Evolutionary conservation across 2,329 filamentous ascomycete species (phyloP).

Genomic region (Neofusicoccum sp.): DNA sequence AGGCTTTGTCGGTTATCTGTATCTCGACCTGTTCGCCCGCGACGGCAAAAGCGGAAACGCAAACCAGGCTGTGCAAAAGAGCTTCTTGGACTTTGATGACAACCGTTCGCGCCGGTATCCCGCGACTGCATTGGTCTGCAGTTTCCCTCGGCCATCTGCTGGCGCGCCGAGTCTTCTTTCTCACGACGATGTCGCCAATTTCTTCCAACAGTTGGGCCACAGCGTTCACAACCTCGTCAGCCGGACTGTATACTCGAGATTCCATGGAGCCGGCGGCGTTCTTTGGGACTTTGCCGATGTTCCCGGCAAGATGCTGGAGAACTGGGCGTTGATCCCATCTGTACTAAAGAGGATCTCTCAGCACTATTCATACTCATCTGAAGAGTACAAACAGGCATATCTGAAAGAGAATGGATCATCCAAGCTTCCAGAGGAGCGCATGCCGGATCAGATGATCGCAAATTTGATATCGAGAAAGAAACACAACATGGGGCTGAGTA

Average conservation of each 20-base stretch:
- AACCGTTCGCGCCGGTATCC: conserved; percentile 75
- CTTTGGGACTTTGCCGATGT: conserved; percentile 56
- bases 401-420: conserved; percentile 36
- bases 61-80: conserved; percentile 80
- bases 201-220: conserved; percentile 68
- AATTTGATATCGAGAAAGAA: conserved; percentile 76
- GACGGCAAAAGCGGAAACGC: conserved; percentile 84
- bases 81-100: conserved; percentile 57
- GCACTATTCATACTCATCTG: conserved; percentile 63
- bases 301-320: conserved; percentile 55
- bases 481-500: conserved; percentile 77
- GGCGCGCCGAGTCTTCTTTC: conserved; percentile 78
- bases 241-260: conserved; percentile 52
- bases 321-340: conserved; percentile 56
- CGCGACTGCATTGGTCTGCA: conserved; percentile 79
- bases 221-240: conserved; percentile 56
- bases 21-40: conserved; percentile 78
- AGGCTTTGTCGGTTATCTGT: conserved; percentile 78
- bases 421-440: conserved; percentile 64
- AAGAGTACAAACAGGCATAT: conserved; percentile 50
- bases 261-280: conserved; percentile 52
- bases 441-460: conserved; percentile 73
- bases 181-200: conserved; percentile 79
- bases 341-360: conserved; percentile 63
- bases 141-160: conserved; percentile 77